A percentile compares a stretch with the other conserved stretches of the same genome.
Evolutionary conservation across 176 grass and related monocot genomes (phyloP).

Genomic region (Cenchrus fungigraminus): DNA sequence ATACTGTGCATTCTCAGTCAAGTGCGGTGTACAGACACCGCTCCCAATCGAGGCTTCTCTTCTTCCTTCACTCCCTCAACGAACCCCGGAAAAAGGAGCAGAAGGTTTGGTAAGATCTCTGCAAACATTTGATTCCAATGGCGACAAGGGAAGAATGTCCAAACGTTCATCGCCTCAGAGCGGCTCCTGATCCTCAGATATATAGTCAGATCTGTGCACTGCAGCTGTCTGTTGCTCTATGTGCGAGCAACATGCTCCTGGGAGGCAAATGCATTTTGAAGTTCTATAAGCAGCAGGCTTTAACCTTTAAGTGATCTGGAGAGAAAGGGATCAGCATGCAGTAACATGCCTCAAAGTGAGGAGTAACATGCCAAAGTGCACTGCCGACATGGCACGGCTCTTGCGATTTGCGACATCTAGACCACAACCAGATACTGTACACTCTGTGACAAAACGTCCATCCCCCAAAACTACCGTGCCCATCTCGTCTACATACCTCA

Average conservation of each 20-base stretch:
- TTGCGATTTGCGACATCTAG: too few relatives aligned
- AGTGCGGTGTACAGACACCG: too few relatives aligned
- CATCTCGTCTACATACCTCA: background rate
- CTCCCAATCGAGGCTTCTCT: too few relatives aligned
- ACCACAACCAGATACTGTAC: background rate
- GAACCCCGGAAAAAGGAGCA: background rate
- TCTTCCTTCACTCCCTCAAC: background rate
- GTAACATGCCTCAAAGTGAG: too few relatives aligned
- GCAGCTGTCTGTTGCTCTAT: too few relatives aligned
- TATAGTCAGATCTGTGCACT: too few relatives aligned
- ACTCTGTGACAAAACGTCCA: background rate
- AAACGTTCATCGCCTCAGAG: slow-evolving; percentile 52
- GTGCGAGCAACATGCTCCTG: slow-evolving; percentile 17
- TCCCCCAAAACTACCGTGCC: background rate
- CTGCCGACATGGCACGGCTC: too few relatives aligned
- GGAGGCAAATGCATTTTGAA: background rate
- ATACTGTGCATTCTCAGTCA: background rate
- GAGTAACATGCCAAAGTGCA: too few relatives aligned
- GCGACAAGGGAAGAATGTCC: slow-evolving; percentile 34
- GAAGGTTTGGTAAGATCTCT: slow-evolving; percentile 34
- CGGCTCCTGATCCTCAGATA: slow-evolving; percentile 36
- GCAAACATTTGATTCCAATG: slow-evolving; percentile 53
- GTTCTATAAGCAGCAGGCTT: background rate
- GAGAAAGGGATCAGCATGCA: background rate
- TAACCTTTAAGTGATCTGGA: background rate